These are phyloP conservation scores for Fusarium setosum DNA, from an alignment of 2,329 filamentous ascomycete species.

Conservation along the genomic window DNA sequence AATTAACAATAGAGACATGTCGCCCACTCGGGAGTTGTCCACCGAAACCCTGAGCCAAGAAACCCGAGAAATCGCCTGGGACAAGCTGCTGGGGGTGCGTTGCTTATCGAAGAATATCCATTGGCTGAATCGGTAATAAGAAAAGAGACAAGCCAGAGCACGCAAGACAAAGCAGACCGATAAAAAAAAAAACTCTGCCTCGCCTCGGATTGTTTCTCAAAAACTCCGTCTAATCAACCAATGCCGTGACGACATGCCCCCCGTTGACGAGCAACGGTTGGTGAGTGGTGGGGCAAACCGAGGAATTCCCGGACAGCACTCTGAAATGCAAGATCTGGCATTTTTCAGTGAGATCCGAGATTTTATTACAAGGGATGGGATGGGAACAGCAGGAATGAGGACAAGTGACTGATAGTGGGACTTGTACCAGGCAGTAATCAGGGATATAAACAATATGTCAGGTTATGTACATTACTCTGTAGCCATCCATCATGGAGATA, in stretches of 20 bases:
- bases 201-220: background rate
- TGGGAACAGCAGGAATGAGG: background rate
- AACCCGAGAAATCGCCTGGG: conserved; percentile 3
- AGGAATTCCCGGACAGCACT: conserved; percentile 37
- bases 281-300: conserved; percentile 40
- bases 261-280: conserved; percentile 39
- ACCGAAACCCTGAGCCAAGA: too few species aligned
- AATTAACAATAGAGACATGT: too few species aligned
- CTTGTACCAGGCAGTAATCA: background rate
- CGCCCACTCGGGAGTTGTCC: too few species aligned
- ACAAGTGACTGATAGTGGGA: conserved; percentile 30
- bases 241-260: conserved; percentile 30
- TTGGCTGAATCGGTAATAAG: conserved; percentile 29
- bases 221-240: conserved; percentile 16
- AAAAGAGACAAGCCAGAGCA: conserved; percentile 1
- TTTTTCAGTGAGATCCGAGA: conserved; percentile 14
- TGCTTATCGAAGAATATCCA: conserved; percentile 28
- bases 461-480: too few species aligned
- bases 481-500: too few species aligned
- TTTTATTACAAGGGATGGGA: too few species aligned
- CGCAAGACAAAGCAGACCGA: conserved; percentile 18
- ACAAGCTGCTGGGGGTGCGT: too few species aligned
- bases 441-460: conserved; percentile 12
- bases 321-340: conserved; percentile 21
- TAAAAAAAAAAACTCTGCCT: conserved; percentile 21